These are phyloP conservation scores for Trypanosomatidae sp. DNA, from an alignment of 208 protist species.

Conservation along the genomic window DNA sequence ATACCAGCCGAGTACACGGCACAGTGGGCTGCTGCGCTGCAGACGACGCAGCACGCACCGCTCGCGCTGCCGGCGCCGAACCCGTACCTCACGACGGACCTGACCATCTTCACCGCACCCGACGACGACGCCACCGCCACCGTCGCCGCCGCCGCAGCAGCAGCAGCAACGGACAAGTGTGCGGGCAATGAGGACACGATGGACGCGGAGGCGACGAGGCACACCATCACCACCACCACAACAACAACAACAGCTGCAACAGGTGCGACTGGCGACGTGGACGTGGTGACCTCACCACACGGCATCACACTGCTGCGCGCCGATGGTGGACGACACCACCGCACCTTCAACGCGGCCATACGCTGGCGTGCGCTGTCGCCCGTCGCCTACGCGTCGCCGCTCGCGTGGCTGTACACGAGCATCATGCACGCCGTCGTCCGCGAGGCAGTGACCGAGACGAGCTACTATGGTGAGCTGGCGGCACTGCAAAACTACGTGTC, in stretches of 20 bases:
- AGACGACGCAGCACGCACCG: conserved; percentile 5
- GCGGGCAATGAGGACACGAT: no score
- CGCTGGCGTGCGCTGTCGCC: conserved; percentile 27
- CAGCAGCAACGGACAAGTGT: conserved; percentile 3
- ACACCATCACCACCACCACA: not conserved
- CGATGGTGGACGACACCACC: conserved; percentile 17
- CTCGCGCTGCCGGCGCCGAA: conserved; percentile 31
- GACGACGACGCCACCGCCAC: not conserved
- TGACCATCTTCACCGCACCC: conserved; percentile 20
- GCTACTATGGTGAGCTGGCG: conserved; percentile 55
- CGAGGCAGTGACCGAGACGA: conserved; percentile 24
- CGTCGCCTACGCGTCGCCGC: conserved; percentile 21
- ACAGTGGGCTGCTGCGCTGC: conserved; percentile 19
- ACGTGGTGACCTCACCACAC: conserved; percentile 15
- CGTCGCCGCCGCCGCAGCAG: not conserved
- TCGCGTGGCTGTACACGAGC: conserved; percentile 35
- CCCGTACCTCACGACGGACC: conserved; percentile 60
- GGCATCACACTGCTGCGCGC: conserved; percentile 28
- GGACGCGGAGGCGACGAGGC: no score
- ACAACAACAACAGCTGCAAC: not conserved
- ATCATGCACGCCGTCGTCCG: conserved; percentile 34
- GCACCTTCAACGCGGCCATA: conserved; percentile 47
- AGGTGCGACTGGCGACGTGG: conserved; percentile 2
- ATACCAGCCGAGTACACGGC: conserved; percentile 25
- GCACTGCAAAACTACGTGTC: conserved; percentile 29